These are phyloP conservation scores for Avena insularis DNA, from an alignment of 176 grass and related monocot species.

Conservation along the genomic window DNA sequence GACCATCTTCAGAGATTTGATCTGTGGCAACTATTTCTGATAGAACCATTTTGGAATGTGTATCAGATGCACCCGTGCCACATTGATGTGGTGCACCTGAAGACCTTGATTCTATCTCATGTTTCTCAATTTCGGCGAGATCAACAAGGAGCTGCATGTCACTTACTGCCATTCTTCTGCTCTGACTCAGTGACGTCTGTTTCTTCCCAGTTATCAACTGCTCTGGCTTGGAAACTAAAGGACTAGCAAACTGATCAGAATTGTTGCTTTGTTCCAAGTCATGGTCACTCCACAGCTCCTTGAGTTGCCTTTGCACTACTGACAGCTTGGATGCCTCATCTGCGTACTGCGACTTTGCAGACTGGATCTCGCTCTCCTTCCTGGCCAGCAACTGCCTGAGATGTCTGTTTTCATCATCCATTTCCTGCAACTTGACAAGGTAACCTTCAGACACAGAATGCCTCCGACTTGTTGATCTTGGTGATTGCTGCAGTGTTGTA, in stretches of 20 bases:
- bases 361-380: constrained; percentile 53
- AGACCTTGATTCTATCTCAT: constrained; percentile 36
- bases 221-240: constrained; percentile 48
- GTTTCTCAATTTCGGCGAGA: constrained; percentile 51
- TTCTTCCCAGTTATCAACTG: constrained; percentile 52
- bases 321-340: constrained; percentile 50
- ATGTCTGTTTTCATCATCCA: constrained; percentile 68
- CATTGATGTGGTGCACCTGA: constrained; percentile 25
- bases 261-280: constrained; percentile 34
- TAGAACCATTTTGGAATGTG: constrained; percentile 2
- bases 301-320: constrained; percentile 38
- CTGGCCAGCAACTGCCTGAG: constrained; percentile 60
- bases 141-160: constrained; percentile 55
- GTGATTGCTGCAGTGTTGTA: constrained; percentile 29
- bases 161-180: constrained; percentile 43
- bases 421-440: constrained; percentile 51
- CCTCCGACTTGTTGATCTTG: neutral
- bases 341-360: constrained; percentile 31
- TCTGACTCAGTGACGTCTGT: constrained; percentile 13
- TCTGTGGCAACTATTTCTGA: constrained; percentile 31
- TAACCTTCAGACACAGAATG: constrained; percentile 29
- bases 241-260: constrained; percentile 52
- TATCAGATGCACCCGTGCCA: constrained; percentile 1
- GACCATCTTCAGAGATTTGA: constrained; percentile 28
- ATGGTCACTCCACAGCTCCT: constrained; percentile 28